phyloP scores from a whole-genome alignment of 495 filamentous ascomycete species.

The Aspergillus carlsbadensis region DNA sequence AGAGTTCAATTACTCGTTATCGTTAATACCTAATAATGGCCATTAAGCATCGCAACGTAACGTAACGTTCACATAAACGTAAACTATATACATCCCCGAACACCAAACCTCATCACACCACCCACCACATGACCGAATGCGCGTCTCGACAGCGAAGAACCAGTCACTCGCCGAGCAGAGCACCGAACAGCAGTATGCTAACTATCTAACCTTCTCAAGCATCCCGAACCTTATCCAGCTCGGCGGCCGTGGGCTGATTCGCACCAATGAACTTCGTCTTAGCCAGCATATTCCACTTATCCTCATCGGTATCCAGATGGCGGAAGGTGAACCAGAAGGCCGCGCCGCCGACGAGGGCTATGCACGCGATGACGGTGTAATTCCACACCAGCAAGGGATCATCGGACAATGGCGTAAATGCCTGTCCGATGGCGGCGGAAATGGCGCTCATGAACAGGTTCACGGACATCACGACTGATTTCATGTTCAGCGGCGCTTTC shows the following conservation, averaged over 20 bases:
- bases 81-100: no score
- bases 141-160: no score
- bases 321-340: slow-evolving; percentile 59
- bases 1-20: no score
- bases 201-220: no score
- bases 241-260: not conserved
- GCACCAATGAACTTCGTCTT: slow-evolving; percentile 19
- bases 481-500: slow-evolving; percentile 38
- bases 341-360: slow-evolving; percentile 55
- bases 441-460: slow-evolving; percentile 65
- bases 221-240: not conserved
- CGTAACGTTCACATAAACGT: no score
- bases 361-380: slow-evolving; percentile 60
- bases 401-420: slow-evolving; percentile 55
- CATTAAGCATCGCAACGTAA: no score
- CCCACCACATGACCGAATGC: no score
- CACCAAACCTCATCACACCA: no score
- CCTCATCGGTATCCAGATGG: slow-evolving; percentile 59
- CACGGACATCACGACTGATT: slow-evolving; percentile 52
- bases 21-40: no score
- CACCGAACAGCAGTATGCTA: no score
- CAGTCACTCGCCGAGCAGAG: no score
- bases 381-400: slow-evolving; percentile 67
- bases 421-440: slow-evolving; percentile 62
- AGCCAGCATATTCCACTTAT: slow-evolving; percentile 55